Evolutionary conservation across 2,329 filamentous ascomycete genomes (phyloP), one percentile per base, ranked within the genome.

Genomic region (Mycosphaerelloides madeirae): DNA sequence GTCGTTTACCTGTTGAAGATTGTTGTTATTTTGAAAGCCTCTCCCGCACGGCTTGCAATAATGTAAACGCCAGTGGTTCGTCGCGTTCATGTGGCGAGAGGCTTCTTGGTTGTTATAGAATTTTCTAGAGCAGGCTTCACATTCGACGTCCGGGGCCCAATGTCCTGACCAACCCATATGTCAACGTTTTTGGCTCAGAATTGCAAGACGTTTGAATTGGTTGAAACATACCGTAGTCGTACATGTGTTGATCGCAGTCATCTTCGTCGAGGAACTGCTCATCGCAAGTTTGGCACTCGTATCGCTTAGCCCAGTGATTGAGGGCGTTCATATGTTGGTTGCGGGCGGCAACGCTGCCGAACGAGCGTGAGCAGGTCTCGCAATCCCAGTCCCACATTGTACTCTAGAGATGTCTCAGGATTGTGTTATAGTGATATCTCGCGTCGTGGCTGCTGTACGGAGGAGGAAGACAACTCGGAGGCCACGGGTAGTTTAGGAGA

Each of bases 11-110:
- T 43, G 43, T 13, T 38, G 52, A 5, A 68, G 46, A 36, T 57
- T 60, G 32, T 68, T 67, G 15, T 50, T 53, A 41, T 57, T 67
- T 6, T 53, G 14, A 28, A 69, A 69, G 0, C 40, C 41, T 14
- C 53, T 50, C 5, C 61, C 28, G 46, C 68, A 70, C 3, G 29
- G 15, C 12, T 18, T 18, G 7, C 41, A 42, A 45, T 61, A 68
- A 44, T 66, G 66, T 34, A 54, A 49, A 28, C 44, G 48, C 40
- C 52, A 68, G 38, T 65, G 63, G 20, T 49, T 52, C 7, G 31
- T 33, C 3, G 16, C 33, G 19, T 52, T 49, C 65, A 65, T 65
- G 37, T 65, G 62, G 29, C 46, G 28, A 7, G 59, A 42, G 7
- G 53, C 55, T 12, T 40, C 46, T 6, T 38, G 11, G 3, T 56